Evolutionary conservation across 1,139 yeast genomes (phyloP).

Genomic region (Sugiyamaella pinicola): DNA sequence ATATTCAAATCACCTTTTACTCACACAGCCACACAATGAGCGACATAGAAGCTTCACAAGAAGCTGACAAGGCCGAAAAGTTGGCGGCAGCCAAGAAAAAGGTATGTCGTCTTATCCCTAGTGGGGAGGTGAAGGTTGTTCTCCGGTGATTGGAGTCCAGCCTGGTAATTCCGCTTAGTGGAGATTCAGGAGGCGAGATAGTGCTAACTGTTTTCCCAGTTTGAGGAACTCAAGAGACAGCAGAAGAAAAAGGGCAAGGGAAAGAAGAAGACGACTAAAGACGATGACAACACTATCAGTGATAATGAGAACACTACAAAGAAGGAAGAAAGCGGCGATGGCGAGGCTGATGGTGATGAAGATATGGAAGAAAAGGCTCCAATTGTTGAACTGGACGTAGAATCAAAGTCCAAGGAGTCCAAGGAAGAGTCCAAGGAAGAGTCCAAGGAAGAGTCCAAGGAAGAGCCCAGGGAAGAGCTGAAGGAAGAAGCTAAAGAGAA

Average conservation of each 20-base stretch:
- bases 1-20: too few relatives aligned
- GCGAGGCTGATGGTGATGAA: slow-evolving; percentile 9
- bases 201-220: slow-evolving; percentile 37
- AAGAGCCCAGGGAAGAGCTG: slow-evolving; percentile 13
- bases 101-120: slow-evolving; percentile 39
- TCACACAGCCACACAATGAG: slow-evolving; percentile 3
- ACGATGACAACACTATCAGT: slow-evolving; percentile 28
- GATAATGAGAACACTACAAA: slow-evolving; percentile 23
- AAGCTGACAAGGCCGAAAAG: slow-evolving; percentile 53
- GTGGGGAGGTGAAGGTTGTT: background rate
- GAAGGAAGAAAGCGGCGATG: slow-evolving; percentile 18
- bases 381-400: slow-evolving; percentile 8
- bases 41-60: slow-evolving; percentile 22
- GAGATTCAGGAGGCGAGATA: too few relatives aligned
- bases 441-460: slow-evolving; percentile 9
- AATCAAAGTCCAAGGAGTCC: slow-evolving; percentile 8
- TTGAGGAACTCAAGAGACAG: slow-evolving; percentile 64
- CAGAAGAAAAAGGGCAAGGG: slow-evolving; percentile 51
- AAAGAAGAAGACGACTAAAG: slow-evolving; percentile 39
- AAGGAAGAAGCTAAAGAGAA: slow-evolving; percentile 8
- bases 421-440: slow-evolving; percentile 13
- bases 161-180: too few relatives aligned
- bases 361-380: slow-evolving; percentile 20
- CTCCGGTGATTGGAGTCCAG: background rate
- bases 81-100: slow-evolving; percentile 66